phyloP scores from a whole-genome alignment of 805 yeast species.

The Lipomyces sp. region DNA sequence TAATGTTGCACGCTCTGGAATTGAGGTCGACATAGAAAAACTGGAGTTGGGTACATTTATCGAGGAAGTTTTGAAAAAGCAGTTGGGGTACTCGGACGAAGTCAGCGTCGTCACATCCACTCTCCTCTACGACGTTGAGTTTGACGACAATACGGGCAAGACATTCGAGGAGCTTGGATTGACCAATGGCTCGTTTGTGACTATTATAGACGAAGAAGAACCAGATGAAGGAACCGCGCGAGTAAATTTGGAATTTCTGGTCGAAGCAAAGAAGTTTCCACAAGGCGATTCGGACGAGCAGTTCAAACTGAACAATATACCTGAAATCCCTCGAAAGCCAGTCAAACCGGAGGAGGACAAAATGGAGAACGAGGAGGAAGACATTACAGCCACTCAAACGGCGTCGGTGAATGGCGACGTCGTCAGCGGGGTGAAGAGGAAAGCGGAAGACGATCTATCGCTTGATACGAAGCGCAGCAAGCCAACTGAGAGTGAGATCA shows the following conservation, averaged over 20 bases:
- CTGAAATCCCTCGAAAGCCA: slow-evolving; percentile 25
- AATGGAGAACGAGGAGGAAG: background rate
- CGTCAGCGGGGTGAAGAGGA: slow-evolving; percentile 6
- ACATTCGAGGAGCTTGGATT: slow-evolving; percentile 55
- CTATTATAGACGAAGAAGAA: slow-evolving; percentile 80
- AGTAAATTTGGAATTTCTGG: slow-evolving; percentile 43
- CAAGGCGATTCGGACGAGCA: background rate
- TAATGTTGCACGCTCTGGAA: slow-evolving; percentile 35
- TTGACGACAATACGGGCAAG: slow-evolving; percentile 66
- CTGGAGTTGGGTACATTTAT: slow-evolving; percentile 53
- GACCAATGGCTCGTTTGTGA: slow-evolving; percentile 56
- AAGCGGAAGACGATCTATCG: slow-evolving; percentile 13
- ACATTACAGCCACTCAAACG: no score
- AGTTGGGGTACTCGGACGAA: slow-evolving; percentile 56
- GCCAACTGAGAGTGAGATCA: slow-evolving; percentile 7
- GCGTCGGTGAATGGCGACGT: no score
- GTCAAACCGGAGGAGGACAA: background rate
- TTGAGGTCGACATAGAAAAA: slow-evolving; percentile 31
- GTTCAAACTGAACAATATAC: slow-evolving; percentile 5
- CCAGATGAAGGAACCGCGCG: slow-evolving; percentile 51
- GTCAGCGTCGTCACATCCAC: slow-evolving; percentile 58
- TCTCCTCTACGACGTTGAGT: slow-evolving; percentile 79
- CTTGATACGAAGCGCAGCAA: slow-evolving; percentile 13
- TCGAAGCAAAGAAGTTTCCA: slow-evolving; percentile 25
- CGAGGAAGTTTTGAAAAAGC: slow-evolving; percentile 43